A percentile compares a stretch with the other conserved stretches of the same genome.
Evolutionary conservation across 2,329 filamentous ascomycete species (phyloP).

Genomic region (Karstenula rhodostoma): DNA sequence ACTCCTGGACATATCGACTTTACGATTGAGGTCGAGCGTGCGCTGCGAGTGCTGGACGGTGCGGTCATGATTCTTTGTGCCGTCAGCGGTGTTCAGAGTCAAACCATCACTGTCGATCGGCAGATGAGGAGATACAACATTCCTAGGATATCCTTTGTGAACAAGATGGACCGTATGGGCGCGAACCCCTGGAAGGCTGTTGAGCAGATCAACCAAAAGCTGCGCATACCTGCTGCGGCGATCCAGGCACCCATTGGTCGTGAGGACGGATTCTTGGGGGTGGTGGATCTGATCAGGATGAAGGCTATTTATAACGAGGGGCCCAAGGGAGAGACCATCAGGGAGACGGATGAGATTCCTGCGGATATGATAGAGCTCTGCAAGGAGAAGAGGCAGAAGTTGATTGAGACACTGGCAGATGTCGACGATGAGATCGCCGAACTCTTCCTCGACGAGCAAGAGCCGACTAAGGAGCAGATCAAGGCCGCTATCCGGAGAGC

Average conservation of each 20-base stretch:
- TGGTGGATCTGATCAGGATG: constrained; percentile 93
- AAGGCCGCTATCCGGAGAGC: constrained; percentile 90
- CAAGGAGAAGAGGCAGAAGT: constrained; percentile 80
- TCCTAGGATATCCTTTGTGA: constrained; percentile 93
- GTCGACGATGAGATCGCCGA: constrained; percentile 98
- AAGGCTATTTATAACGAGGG: constrained; percentile 94
- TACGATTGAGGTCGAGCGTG: constrained; percentile 97
- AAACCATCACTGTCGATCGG: constrained; percentile 97
- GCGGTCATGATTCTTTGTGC: constrained; percentile 99
- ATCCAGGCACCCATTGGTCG: constrained; percentile 93
- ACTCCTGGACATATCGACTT: constrained; percentile 99
- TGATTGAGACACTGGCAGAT: constrained; percentile 95
- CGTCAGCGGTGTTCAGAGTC: constrained; percentile 94
- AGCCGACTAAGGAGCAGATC: constrained; percentile 81
- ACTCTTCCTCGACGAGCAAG: constrained; percentile 86
- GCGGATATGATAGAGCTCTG: constrained; percentile 78
- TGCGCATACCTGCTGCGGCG: constrained; percentile 90
- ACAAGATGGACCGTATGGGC: constrained; percentile 99
- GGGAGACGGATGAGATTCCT: constrained; percentile 81
- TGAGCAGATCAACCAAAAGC: constrained; percentile 96
- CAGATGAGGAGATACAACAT: constrained; percentile 99
- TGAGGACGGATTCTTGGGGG: constrained; percentile 90
- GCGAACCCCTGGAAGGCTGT: constrained; percentile 98
- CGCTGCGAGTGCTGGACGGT: constrained; percentile 91
- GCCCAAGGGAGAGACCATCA: constrained; percentile 75